Conservation (phyloP, 495 filamentous ascomycete species). For the Xylaria flabelliformis region DNA sequence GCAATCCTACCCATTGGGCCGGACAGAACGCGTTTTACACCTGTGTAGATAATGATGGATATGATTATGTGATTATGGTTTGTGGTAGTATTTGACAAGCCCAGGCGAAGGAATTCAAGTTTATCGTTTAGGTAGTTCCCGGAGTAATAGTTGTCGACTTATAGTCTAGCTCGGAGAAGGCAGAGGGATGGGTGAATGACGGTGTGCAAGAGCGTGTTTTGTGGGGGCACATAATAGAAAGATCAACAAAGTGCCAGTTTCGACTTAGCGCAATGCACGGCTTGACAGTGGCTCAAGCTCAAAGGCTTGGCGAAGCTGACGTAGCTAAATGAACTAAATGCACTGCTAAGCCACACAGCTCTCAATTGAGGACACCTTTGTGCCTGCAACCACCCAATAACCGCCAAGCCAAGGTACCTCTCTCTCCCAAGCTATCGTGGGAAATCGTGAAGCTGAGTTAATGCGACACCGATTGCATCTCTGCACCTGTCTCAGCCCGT, state of each 20-base stretch:
- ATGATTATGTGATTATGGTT: not conserved
- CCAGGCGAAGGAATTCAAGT: not conserved
- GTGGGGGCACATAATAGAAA: constrained; percentile 27
- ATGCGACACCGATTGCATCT: constrained; percentile 13
- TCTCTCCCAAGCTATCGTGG: not conserved
- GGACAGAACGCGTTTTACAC: constrained; percentile 37
- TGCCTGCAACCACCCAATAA: constrained; percentile 14
- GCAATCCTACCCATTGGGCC: constrained; percentile 35
- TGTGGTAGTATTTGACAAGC: not conserved
- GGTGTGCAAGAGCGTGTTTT: constrained; percentile 31
- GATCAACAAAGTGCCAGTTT: constrained; percentile 44
- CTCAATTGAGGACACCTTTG: constrained; percentile 43
- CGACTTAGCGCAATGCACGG: constrained; percentile 27
- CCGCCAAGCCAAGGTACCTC: constrained; percentile 1
- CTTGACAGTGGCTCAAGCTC: constrained; percentile 1
- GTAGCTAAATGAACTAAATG: not conserved
- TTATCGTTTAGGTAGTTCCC: not conserved
- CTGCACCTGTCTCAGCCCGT: not conserved
- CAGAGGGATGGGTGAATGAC: constrained; percentile 20
- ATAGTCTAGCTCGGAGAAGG: not conserved
- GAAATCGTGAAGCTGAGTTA: constrained; percentile 22
- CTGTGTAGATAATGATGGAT: not conserved
- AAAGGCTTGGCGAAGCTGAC: not conserved
- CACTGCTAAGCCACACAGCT: not conserved
- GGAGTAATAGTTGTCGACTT: constrained; percentile 7